Percentiles rank a stretch among this genome's conserved stretches.
phyloP scores from a whole-genome alignment of 148 eudicot genomes.

The Heliamphora exappendiculata region DNA sequence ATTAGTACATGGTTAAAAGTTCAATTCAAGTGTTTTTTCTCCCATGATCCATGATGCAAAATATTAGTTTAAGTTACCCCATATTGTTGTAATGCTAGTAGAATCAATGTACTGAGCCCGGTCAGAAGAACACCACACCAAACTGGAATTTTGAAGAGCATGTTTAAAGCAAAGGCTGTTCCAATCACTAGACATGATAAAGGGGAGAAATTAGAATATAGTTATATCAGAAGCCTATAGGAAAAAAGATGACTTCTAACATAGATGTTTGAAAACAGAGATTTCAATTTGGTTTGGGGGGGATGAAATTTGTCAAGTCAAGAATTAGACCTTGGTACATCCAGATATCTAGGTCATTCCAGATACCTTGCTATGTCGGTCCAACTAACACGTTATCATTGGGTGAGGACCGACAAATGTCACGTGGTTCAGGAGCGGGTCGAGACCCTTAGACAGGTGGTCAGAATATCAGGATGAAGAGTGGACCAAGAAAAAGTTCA shows the following conservation, averaged over 20 bases:
- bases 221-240: slow-evolving; percentile 11
- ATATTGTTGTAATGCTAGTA: slow-evolving; percentile 85
- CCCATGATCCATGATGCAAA: neutral
- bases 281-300: too few species aligned
- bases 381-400: too few species aligned
- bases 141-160: slow-evolving; percentile 80
- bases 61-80: slow-evolving; percentile 48
- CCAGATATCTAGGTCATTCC: neutral
- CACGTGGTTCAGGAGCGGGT: too few species aligned
- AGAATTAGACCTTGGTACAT: too few species aligned
- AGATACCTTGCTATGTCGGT: neutral
- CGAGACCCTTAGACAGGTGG: too few species aligned
- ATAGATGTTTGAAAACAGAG: too few species aligned
- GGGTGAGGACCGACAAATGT: too few species aligned
- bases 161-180: slow-evolving; percentile 93
- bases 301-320: too few species aligned
- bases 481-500: too few species aligned
- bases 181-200: slow-evolving; percentile 61
- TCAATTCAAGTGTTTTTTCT: neutral
- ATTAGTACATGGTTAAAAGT: neutral
- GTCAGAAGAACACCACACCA: slow-evolving; percentile 96
- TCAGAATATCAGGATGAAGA: too few species aligned
- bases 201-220: slow-evolving; percentile 1
- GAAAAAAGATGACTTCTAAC: too few species aligned
- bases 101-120: slow-evolving; percentile 82